Base-by-base conservation (phyloP, 768 basidiomycete genomes). In the Lactifluus volemus region DNA sequence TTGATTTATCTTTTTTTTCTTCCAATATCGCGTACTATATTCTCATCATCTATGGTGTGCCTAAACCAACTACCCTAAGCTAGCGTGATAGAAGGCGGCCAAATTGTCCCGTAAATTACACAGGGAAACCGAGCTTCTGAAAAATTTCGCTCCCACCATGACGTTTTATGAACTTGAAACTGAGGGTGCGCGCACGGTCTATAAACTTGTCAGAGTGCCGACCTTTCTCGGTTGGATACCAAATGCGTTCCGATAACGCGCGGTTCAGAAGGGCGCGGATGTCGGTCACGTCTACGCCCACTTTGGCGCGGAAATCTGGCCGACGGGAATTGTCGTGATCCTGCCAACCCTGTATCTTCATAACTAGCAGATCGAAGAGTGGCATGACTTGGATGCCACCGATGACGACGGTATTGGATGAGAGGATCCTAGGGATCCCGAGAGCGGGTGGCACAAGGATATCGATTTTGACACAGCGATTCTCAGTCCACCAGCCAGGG, bases 311-410 rank as follows among this genome's bases (percentile, higher is more conserved):
- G 49, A 52, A 58, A 42, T 58, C 55, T 5, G 14, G 4, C 19
- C 49, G 48, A 10, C 12, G 4, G 11, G 55, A 61, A 8, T 39
- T 44, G 5, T n/a, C 29, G n/a, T 58, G 60, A 21, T 57, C 32
- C 11, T 42, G 44, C 55, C 30, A 58, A 4, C 61, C 61, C n/a
- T 58, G 49, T 9, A 51, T 25, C 50, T 57, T 61, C 50, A 61
- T 51, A 5, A 53, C 42, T 7, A 62, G 19, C 3, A 58, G 61
- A 29, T 34, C 42, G 10, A 57, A 62, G 32, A 62, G 32, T 3
- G 55, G 55, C 44, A 57, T 58, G 19, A 62, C 50, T 5, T 44
- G 45, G 10, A 62, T 53, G 21, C 15, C 36, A 1, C 41, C 12
- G 36, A 57, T 29, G 9, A 38, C 4, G 17, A 19, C 1, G 25